Evolutionary conservation across 2,329 filamentous ascomycete genomes (phyloP).

Genomic region (Penicillium sp.): DNA sequence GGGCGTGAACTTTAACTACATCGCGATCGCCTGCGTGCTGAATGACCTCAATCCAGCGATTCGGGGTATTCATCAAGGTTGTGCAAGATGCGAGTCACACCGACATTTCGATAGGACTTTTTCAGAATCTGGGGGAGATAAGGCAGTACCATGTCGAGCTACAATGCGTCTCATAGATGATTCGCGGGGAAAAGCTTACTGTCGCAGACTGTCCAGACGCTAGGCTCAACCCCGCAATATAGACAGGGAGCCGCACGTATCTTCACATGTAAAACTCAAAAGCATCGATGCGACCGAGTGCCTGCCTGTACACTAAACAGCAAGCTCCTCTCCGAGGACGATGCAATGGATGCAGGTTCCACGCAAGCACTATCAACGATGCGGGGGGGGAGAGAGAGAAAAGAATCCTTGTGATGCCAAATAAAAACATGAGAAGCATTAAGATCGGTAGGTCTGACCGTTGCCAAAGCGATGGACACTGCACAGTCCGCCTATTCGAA

Average conservation of each 20-base stretch:
- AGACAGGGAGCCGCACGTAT: conserved; percentile 7
- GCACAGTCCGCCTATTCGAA: too few species aligned
- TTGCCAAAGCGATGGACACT: background rate
- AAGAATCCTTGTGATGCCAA: too few species aligned
- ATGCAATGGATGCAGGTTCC: background rate
- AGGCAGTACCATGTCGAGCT: background rate
- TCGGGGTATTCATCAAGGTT: background rate
- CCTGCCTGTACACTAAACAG: background rate
- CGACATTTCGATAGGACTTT: conserved; percentile 3
- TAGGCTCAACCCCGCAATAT: conserved; percentile 7
- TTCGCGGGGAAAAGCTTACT: background rate
- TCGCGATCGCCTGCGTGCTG: background rate
- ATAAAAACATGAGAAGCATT: background rate
- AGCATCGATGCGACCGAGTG: too few species aligned
- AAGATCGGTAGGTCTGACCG: background rate
- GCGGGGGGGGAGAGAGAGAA: too few species aligned
- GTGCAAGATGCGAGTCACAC: conserved; percentile 1
- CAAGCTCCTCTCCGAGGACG: conserved; percentile 2
- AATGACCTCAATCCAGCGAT: background rate
- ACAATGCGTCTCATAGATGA: background rate
- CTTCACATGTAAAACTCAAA: too few species aligned
- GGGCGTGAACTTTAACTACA: background rate
- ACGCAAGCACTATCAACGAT: too few species aligned
- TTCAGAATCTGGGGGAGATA: conserved; percentile 3
- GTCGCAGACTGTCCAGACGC: conserved; percentile 1